These are phyloP conservation scores for Cercospora janseana DNA, from an alignment of 2,329 filamentous ascomycete genomes.

Conservation along the genomic window DNA sequence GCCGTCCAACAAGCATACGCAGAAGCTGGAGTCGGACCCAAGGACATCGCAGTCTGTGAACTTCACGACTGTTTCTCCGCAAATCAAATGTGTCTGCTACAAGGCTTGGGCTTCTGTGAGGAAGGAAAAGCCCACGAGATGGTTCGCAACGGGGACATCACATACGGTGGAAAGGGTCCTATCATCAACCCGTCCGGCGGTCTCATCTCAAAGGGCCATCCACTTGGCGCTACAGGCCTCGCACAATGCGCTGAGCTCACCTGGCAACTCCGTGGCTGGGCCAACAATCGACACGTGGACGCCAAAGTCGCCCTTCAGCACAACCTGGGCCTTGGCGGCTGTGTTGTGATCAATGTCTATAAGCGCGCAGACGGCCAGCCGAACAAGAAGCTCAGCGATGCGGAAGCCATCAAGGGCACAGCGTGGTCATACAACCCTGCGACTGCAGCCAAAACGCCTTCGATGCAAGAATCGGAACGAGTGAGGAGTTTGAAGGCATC, in stretches of 20 bases:
- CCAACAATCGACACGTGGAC: conserved; percentile 75
- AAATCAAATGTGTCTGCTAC: conserved; percentile 88
- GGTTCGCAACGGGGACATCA: conserved; percentile 83
- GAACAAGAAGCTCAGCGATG: conserved; percentile 60
- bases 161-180: conserved; percentile 74
- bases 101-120: conserved; percentile 74
- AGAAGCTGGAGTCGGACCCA: conserved; percentile 66
- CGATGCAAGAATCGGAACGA: conserved; percentile 66
- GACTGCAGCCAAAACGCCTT: conserved; percentile 84
- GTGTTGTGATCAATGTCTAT: conserved; percentile 87
- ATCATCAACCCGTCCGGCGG: conserved; percentile 93
- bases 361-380: conserved; percentile 73
- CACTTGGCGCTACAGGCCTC: conserved; percentile 88
- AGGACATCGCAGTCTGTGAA: conserved; percentile 80
- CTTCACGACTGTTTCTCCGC: conserved; percentile 96
- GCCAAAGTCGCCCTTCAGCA: conserved; percentile 78
- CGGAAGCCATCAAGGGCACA: conserved; percentile 64
- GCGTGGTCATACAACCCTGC: conserved; percentile 87
- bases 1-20: conserved; percentile 68
- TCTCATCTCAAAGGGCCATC: conserved; percentile 93
- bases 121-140: conserved; percentile 88
- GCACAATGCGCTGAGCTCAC: conserved; percentile 93
- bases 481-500: conserved; percentile 67
- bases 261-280: conserved; percentile 91
- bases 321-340: conserved; percentile 88